phyloP scores from a whole-genome alignment of 768 basidiomycete genomes.

The Lentinula aciculospora region DNA sequence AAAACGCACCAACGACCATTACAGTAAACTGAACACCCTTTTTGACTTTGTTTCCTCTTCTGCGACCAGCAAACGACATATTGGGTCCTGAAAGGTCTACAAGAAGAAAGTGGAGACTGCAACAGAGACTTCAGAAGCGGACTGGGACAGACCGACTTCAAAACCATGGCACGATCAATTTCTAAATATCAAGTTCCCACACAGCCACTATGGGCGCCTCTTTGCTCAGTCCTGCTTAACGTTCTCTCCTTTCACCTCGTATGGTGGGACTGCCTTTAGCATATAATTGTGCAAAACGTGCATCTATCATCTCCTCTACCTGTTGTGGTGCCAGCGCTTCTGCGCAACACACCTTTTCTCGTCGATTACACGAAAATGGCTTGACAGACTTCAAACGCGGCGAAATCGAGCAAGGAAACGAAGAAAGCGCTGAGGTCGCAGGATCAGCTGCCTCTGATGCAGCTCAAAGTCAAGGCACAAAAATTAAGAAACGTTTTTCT shows the following conservation, averaged over 20 bases:
- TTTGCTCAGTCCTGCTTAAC: not conserved
- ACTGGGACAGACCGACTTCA: not conserved
- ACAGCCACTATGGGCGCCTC: not conserved
- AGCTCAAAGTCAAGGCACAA: not conserved
- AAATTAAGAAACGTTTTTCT: slow-evolving; percentile 44
- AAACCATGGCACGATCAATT: not conserved
- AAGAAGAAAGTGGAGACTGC: not conserved
- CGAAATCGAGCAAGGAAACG: not conserved
- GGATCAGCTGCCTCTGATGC: not conserved
- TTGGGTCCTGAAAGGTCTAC: slow-evolving; percentile 12
- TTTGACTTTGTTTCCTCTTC: slow-evolving; percentile 92
- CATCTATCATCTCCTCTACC: not conserved
- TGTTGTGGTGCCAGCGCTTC: too few relatives aligned
- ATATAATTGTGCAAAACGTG: not conserved
- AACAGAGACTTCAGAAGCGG: not conserved
- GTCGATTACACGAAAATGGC: not conserved
- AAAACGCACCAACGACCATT: slow-evolving; percentile 89
- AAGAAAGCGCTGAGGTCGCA: not conserved
- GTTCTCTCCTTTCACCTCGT: not conserved
- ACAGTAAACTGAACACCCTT: slow-evolving; percentile 98
- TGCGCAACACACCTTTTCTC: not conserved
- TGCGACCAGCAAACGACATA: slow-evolving; percentile 85
- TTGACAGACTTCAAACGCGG: not conserved
- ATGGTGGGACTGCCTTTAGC: not conserved
- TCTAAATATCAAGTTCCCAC: not conserved